Evolutionary conservation across 2,329 filamentous ascomycete genomes (phyloP).

Genomic region (Tothia fuscella): DNA sequence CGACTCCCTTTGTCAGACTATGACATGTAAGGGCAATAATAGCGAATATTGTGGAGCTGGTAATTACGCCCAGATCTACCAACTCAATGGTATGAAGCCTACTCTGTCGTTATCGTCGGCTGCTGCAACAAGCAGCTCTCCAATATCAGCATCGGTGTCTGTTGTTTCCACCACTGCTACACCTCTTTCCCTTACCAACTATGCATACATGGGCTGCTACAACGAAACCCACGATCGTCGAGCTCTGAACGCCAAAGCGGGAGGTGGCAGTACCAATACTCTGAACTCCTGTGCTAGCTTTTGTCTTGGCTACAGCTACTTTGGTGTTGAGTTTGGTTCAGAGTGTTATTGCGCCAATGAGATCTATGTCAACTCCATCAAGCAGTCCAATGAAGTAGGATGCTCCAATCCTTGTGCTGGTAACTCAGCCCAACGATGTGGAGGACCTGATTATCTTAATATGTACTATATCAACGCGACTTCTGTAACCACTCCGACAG

Average conservation of each 20-base stretch:
- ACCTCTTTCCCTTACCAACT: not conserved
- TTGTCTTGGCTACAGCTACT: slow-evolving; percentile 20
- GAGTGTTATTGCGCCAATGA: slow-evolving; percentile 26
- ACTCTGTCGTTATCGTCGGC: too few relatives aligned
- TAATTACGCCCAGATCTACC: slow-evolving; percentile 12
- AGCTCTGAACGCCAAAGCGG: slow-evolving; percentile 6
- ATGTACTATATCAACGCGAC: slow-evolving; percentile 9
- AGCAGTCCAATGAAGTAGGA: slow-evolving; percentile 2
- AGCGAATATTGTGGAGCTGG: slow-evolving; percentile 11
- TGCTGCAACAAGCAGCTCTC: not conserved
- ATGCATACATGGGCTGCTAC: slow-evolving; percentile 17
- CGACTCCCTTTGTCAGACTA: slow-evolving; percentile 1
- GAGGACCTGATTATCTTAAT: slow-evolving; percentile 8
- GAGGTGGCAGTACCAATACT: slow-evolving; percentile 12
- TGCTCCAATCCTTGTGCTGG: slow-evolving; percentile 8
- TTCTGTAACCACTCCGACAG: not conserved
- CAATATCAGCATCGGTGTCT: slow-evolving; percentile 5
- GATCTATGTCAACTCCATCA: slow-evolving; percentile 7
- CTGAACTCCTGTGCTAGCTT: slow-evolving; percentile 18
- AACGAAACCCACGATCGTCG: slow-evolving; percentile 17
- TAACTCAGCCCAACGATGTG: slow-evolving; percentile 4
- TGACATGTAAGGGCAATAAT: slow-evolving; percentile 11
- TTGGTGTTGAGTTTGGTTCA: slow-evolving; percentile 22
- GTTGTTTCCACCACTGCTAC: not conserved
- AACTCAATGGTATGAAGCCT: slow-evolving; percentile 5